These are phyloP conservation scores for Cruciata laevipes DNA, from an alignment of 257 asterid species.

Conservation along the genomic window DNA sequence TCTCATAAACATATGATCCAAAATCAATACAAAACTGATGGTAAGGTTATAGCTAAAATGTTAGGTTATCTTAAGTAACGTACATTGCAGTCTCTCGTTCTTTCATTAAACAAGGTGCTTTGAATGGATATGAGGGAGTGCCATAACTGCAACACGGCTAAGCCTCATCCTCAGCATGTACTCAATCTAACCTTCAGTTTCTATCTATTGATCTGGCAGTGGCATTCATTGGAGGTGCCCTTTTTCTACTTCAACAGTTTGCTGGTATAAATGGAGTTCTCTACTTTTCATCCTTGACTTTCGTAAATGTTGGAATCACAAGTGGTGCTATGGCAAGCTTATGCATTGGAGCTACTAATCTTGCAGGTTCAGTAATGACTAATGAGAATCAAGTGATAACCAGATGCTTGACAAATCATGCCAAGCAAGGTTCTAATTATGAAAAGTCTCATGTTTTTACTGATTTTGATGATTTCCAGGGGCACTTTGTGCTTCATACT, in stretches of 20 bases:
- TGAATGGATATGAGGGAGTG: too few species aligned
- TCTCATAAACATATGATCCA: neutral
- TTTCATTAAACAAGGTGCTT: too few species aligned
- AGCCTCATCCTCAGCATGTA: neutral
- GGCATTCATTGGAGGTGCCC: conserved; percentile 76
- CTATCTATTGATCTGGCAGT: conserved; percentile 40
- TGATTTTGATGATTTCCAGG: conserved; percentile 37
- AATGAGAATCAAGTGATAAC: neutral
- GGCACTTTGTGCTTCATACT: conserved; percentile 63
- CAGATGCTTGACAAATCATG: neutral
- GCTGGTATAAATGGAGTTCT: conserved; percentile 89
- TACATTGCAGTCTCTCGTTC: neutral
- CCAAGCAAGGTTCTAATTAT: neutral
- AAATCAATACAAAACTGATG: neutral
- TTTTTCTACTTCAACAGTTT: conserved; percentile 72
- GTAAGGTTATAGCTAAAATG: neutral
- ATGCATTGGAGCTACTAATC: conserved; percentile 58
- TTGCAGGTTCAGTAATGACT: conserved; percentile 51
- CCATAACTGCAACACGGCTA: neutral
- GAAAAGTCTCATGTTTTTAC: conserved; percentile 11
- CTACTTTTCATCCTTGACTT: conserved; percentile 80
- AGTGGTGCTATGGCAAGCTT: conserved; percentile 68
- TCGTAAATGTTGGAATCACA: conserved; percentile 69
- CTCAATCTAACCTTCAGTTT: neutral
- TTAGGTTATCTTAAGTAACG: neutral